These are phyloP conservation scores for Chlorociboria aeruginascens DNA, from an alignment of 495 filamentous ascomycete species.

Conservation along the genomic window DNA sequence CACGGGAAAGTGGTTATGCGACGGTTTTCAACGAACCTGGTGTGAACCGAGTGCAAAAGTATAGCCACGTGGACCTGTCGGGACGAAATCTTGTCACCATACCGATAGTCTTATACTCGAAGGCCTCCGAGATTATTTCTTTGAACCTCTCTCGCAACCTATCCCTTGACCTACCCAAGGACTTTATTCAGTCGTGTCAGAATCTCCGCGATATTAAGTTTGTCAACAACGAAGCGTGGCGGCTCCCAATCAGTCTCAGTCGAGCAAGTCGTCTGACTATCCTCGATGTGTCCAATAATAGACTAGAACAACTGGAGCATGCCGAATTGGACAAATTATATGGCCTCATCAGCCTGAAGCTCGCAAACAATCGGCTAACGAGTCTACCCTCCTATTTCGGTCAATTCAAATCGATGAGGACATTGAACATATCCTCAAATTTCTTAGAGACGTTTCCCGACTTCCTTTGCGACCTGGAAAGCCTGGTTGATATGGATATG, in stretches of 20 bases:
- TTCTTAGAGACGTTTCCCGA: constrained; percentile 72
- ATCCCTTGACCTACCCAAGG: constrained; percentile 82
- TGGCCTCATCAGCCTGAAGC: constrained; percentile 77
- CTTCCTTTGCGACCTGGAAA: constrained; percentile 70
- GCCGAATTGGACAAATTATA: constrained; percentile 58
- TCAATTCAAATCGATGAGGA: constrained; percentile 61
- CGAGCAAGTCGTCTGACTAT: constrained; percentile 72
- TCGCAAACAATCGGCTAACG: constrained; percentile 83
- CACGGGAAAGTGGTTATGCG: constrained; percentile 69
- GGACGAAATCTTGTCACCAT: constrained; percentile 92
- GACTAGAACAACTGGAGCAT: constrained; percentile 74
- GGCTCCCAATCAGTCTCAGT: constrained; percentile 74
- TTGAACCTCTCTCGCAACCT: constrained; percentile 88
- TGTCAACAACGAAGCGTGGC: constrained; percentile 79
- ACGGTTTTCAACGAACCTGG: constrained; percentile 53
- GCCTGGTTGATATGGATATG: constrained; percentile 85
- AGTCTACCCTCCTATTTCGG: constrained; percentile 70
- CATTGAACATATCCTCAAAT: constrained; percentile 85
- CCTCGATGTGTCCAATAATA: constrained; percentile 91
- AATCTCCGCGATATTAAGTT: constrained; percentile 92
- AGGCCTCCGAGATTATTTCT: constrained; percentile 83
- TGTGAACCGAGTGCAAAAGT: constrained; percentile 70
- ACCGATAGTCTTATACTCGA: constrained; percentile 85
- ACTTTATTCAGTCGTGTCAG: constrained; percentile 90
- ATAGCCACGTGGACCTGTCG: constrained; percentile 83